Base-by-base conservation (phyloP, 1,139 yeast genomes). In the Candida sp. region DNA sequence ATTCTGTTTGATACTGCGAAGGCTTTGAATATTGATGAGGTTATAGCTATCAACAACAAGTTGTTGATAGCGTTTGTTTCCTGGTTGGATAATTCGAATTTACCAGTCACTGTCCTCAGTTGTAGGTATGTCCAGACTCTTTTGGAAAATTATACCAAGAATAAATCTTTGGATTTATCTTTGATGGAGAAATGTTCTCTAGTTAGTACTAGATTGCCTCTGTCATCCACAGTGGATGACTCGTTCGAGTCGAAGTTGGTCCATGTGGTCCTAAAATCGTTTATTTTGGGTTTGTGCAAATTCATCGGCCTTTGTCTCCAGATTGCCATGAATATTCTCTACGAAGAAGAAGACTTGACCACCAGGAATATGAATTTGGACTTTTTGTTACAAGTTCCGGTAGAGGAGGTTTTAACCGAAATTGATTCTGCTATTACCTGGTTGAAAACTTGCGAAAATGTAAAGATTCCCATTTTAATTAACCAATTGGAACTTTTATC, bases 331-430 rank as follows among this genome's bases (percentile, higher is more conserved):
- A 83, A 82, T n/a, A 84, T 82, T 5, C 66, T 86, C 15, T 82
- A 81, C 52, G 91, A 85, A 53, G 93, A 86, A 54, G 95, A 86
- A 55, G 95, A 86, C 60, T 63, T 86, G 41, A 82, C 82, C 44
- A 79, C 86, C 2, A 77, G 84, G 49, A 68, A 72, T 9, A 79
- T 84, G 84, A 81, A 79, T 41, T 56, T 72, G 41, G 64, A 69
- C 46, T 70, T 68, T 43, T 60, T 72, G 41, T 46, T 48, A 23
- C 60, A 56, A 22, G 55, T 67, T 3, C 48, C 61, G n/a, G 43
- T 60, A 1, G 58, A 54, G 22, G 51, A 53, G 5, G 57, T 67
- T 1, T 43, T 60, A 1, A 54, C 49, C 5, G 63, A 58, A 22
- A 47, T 71, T 4, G 53, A 58, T 5, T 44, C 42, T 5, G 46